These are phyloP conservation scores for Pulveroboletus sp. DNA, from an alignment of 768 basidiomycete species.

Conservation along the genomic window DNA sequence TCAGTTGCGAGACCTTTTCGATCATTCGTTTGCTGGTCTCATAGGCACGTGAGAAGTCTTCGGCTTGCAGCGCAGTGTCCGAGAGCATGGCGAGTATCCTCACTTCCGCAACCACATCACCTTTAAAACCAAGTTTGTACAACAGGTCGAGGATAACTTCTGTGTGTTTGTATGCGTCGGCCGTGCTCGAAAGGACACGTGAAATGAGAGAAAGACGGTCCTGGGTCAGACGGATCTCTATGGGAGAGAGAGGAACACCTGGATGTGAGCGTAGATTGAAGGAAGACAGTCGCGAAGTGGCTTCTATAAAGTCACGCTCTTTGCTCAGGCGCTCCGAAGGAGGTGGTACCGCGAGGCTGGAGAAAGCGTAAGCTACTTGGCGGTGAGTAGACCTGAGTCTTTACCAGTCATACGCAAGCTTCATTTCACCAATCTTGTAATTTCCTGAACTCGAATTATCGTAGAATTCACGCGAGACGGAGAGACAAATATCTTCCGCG, in stretches of 20 bases:
- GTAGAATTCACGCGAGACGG: slow-evolving; percentile 86
- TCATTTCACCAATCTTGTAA: slow-evolving; percentile 93
- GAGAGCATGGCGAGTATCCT: slow-evolving; percentile 88
- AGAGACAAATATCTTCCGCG: slow-evolving; percentile 78
- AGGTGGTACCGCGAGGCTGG: slow-evolving; percentile 74
- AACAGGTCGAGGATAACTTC: slow-evolving; percentile 90
- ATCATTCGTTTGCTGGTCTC: slow-evolving; percentile 75
- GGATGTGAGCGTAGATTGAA: slow-evolving; percentile 79
- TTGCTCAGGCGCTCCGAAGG: slow-evolving; percentile 56
- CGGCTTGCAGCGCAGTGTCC: slow-evolving; percentile 78
- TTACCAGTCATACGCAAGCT: slow-evolving; percentile 94
- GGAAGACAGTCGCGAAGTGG: slow-evolving; percentile 92
- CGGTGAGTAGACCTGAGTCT: neutral
- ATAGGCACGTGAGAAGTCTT: slow-evolving; percentile 75
- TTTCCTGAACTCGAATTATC: slow-evolving; percentile 94
- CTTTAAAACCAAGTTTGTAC: slow-evolving; percentile 78
- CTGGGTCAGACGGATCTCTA: slow-evolving; percentile 90
- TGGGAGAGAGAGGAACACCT: slow-evolving; percentile 78
- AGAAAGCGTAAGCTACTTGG: slow-evolving; percentile 6
- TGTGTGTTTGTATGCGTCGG: slow-evolving; percentile 87
- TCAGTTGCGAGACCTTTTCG: slow-evolving; percentile 51
- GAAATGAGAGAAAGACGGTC: slow-evolving; percentile 87
- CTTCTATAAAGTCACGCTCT: slow-evolving; percentile 95
- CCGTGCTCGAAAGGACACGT: slow-evolving; percentile 78
- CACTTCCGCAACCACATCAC: slow-evolving; percentile 72